phyloP scores from a whole-genome alignment of 2,329 filamentous ascomycete genomes.

The Clonostachys rosea region DNA sequence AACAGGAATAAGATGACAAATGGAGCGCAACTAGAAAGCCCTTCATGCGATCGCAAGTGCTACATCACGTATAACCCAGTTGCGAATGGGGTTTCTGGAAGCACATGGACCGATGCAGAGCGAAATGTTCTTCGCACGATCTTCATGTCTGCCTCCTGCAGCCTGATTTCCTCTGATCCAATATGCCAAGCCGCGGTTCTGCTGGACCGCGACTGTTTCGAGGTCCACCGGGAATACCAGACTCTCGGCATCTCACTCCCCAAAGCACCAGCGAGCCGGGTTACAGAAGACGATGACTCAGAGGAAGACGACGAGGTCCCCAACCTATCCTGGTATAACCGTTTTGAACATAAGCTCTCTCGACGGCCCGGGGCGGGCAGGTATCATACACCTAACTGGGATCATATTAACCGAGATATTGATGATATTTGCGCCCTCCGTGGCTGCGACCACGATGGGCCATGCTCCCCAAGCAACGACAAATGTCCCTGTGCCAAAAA shows the following conservation, averaged over 20 bases:
- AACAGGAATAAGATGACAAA: not conserved
- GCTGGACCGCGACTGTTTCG: conserved; percentile 46
- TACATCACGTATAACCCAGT: not conserved
- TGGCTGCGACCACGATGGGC: conserved; percentile 61
- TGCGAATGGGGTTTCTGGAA: not conserved
- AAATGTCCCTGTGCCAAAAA: conserved; percentile 60
- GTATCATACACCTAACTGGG: conserved; percentile 40
- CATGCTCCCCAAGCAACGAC: conserved; percentile 44
- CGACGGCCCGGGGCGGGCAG: not conserved
- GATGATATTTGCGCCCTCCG: conserved; percentile 29
- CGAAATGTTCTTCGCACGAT: conserved; percentile 40
- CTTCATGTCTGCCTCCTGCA: conserved; percentile 33
- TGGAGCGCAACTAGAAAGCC: not conserved
- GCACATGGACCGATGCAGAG: conserved; percentile 44
- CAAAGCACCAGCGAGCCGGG: conserved; percentile 11
- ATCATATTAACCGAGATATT: conserved; percentile 48
- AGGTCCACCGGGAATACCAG: conserved; percentile 32
- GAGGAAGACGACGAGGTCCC: conserved; percentile 21
- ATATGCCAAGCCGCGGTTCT: conserved; percentile 46
- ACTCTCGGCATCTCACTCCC: not conserved
- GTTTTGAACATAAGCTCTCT: conserved; percentile 43
- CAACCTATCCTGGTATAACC: conserved; percentile 50
- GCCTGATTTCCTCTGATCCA: conserved; percentile 30
- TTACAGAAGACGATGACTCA: conserved; percentile 8
- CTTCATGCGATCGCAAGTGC: not conserved